phyloP scores from a whole-genome alignment of 345 rosid species.

The Moricandia moricandioides region DNA sequence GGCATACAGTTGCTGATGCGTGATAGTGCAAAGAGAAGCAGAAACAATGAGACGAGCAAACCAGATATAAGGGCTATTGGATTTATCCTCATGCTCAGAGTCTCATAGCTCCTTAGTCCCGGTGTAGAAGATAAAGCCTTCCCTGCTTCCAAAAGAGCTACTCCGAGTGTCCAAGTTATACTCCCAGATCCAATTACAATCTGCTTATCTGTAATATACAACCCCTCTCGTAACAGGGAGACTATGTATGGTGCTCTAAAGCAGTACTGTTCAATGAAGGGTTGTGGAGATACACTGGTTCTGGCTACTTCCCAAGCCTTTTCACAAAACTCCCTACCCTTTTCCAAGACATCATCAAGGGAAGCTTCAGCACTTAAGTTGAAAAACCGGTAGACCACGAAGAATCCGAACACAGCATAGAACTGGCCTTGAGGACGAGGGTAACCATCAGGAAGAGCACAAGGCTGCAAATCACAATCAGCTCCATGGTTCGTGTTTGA shows the following conservation, averaged over 20 bases:
- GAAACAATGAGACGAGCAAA: conserved; percentile 59
- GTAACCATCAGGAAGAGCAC: conserved; percentile 70
- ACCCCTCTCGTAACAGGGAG: conserved; percentile 79
- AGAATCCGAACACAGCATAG: conserved; percentile 91
- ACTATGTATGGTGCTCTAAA: conserved; percentile 94
- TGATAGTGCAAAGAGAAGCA: conserved; percentile 75
- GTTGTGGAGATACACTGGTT: conserved; percentile 86
- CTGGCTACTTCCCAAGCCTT: conserved; percentile 78
- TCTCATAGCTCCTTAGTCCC: conserved; percentile 58
- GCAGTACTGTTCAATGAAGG: conserved; percentile 97
- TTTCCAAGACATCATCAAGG: conserved; percentile 88
- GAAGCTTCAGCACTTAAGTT: conserved; percentile 76
- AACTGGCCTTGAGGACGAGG: conserved; percentile 90
- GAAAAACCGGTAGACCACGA: conserved; percentile 86
- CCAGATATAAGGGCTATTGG: conserved; percentile 55
- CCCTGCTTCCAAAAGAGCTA: conserved; percentile 87
- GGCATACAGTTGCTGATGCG: conserved; percentile 66
- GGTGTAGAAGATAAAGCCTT: conserved; percentile 60
- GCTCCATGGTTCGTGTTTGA: conserved; percentile 53
- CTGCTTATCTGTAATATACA: conserved; percentile 76
- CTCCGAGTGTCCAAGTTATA: conserved; percentile 98
- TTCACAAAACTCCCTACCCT: conserved; percentile 81
- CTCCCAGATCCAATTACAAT: conserved; percentile 86
- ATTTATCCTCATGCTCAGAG: conserved; percentile 63
- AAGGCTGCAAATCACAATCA: conserved; percentile 91